These are phyloP conservation scores for Ceratobasidium sp. DNA, from an alignment of 1,284 basidiomycete genomes.

Conservation along the genomic window DNA sequence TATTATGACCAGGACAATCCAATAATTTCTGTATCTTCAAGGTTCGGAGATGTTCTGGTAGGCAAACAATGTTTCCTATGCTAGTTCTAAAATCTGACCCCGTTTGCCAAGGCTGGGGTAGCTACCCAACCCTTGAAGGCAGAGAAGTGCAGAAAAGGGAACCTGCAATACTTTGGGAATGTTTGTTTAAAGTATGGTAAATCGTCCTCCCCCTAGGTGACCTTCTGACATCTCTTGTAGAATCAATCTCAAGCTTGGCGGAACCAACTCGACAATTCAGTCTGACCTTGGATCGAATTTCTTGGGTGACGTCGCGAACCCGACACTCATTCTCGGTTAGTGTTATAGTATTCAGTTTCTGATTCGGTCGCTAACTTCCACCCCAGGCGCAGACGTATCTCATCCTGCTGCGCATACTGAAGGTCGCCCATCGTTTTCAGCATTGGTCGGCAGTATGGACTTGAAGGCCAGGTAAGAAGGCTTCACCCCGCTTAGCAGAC, in stretches of 20 bases:
- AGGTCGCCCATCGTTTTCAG: slow-evolving; percentile 76
- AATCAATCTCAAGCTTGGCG: slow-evolving; percentile 81
- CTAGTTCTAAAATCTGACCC: neutral
- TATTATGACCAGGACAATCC: neutral
- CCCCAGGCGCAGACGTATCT: slow-evolving; percentile 75
- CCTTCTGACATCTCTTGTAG: slow-evolving; percentile 50
- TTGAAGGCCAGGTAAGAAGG: slow-evolving; percentile 51
- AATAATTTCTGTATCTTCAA: too few relatives aligned
- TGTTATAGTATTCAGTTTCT: too few relatives aligned
- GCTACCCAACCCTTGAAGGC: slow-evolving; percentile 69
- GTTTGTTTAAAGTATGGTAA: slow-evolving; percentile 71
- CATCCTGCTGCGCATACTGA: slow-evolving; percentile 77
- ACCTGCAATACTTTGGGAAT: slow-evolving; percentile 77
- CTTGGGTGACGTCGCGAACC: slow-evolving; percentile 69
- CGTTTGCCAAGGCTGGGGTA: slow-evolving; percentile 63
- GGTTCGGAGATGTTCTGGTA: slow-evolving; percentile 67
- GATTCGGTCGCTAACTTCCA: too few relatives aligned
- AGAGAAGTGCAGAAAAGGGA: slow-evolving; percentile 1
- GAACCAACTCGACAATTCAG: slow-evolving; percentile 73
- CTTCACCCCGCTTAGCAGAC: too few relatives aligned
- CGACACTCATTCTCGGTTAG: slow-evolving; percentile 76
- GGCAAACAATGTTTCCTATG: neutral
- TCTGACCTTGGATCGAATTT: slow-evolving; percentile 61
- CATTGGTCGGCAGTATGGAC: slow-evolving; percentile 77
- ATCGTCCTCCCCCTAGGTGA: neutral